Evolutionary conservation across 768 basidiomycete genomes (phyloP).

Genomic region (Pleurotus eryngii): DNA sequence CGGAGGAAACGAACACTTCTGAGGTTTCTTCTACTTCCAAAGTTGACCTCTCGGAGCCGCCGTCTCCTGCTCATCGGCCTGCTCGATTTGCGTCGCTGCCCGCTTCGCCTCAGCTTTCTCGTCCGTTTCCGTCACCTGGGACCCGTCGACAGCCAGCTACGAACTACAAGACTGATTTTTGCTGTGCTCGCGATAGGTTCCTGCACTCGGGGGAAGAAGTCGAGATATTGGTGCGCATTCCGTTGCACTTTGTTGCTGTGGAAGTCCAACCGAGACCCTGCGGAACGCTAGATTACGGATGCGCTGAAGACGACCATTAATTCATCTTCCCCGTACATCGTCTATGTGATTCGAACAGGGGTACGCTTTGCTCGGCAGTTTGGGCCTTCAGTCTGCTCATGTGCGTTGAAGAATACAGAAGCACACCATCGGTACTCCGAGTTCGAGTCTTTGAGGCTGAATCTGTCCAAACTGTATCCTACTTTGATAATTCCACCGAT

Average conservation of each 20-base stretch:
- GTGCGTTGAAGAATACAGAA: constrained; percentile 59
- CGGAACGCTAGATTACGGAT: constrained; percentile 72
- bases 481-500: constrained; percentile 97
- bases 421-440: constrained; percentile 94
- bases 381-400: constrained; percentile 1
- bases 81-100: constrained; percentile 46
- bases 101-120: constrained; percentile 32
- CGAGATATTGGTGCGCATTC: constrained; percentile 65
- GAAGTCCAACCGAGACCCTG: neutral
- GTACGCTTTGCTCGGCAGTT: constrained; percentile 38
- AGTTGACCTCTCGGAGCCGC: constrained; percentile 55
- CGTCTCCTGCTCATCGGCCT: constrained; percentile 49
- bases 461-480: constrained; percentile 85
- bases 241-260: neutral
- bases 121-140: constrained; percentile 56
- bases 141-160: constrained; percentile 50
- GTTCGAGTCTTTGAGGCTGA: constrained; percentile 88
- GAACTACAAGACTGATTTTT: constrained; percentile 73
- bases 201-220: constrained; percentile 80
- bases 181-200: constrained; percentile 71
- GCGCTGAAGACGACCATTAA: constrained; percentile 93
- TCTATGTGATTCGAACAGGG: constrained; percentile 88
- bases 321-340: constrained; percentile 88
- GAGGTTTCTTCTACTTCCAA: constrained; percentile 54
- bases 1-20: constrained; percentile 41